Evolutionary conservation across 1,139 yeast species (phyloP).

Genomic region (Nadsonia commutata): DNA sequence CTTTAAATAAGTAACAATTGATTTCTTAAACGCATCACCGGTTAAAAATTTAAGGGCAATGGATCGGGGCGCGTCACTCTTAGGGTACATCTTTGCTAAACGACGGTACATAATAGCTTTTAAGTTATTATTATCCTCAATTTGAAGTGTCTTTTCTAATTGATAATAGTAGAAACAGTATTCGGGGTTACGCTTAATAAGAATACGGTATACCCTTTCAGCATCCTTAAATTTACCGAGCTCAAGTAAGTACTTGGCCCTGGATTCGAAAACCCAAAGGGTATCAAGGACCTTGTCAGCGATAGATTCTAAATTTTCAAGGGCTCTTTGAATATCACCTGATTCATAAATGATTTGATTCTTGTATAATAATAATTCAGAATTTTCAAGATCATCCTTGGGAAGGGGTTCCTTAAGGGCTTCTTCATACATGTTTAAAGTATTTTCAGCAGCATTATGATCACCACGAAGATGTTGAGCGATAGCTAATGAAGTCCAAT

Average conservation of each 20-base stretch:
- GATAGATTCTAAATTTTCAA: constrained; percentile 39
- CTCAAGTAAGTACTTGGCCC: constrained; percentile 43
- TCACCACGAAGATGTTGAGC: constrained; percentile 71
- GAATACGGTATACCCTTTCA: constrained; percentile 46
- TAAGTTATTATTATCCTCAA: constrained; percentile 18
- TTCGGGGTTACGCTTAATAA: constrained; percentile 81
- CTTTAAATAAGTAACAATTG: constrained; percentile 39
- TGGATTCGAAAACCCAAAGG: constrained; percentile 46
- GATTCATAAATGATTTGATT: constrained; percentile 48
- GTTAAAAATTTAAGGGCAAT: constrained; percentile 64
- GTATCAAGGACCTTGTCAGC: constrained; percentile 51
- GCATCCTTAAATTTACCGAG: constrained; percentile 42
- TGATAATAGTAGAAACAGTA: constrained; percentile 47
- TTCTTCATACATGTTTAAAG: constrained; percentile 60
- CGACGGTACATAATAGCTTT: constrained; percentile 38
- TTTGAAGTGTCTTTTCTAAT: constrained; percentile 46
- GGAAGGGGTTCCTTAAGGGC: constrained; percentile 34
- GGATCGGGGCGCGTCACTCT: constrained; percentile 64
- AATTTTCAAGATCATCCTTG: constrained; percentile 54
- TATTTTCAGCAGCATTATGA: constrained; percentile 50
- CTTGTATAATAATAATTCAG: constrained; percentile 67
- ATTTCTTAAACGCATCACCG: constrained; percentile 34
- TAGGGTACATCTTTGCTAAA: constrained; percentile 59
- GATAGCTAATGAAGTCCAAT: constrained; percentile 82
- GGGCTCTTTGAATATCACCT: constrained; percentile 52